Evolutionary conservation across 2,329 filamentous ascomycete species (phyloP).

Genomic region (Colletotrichum sp.): DNA sequence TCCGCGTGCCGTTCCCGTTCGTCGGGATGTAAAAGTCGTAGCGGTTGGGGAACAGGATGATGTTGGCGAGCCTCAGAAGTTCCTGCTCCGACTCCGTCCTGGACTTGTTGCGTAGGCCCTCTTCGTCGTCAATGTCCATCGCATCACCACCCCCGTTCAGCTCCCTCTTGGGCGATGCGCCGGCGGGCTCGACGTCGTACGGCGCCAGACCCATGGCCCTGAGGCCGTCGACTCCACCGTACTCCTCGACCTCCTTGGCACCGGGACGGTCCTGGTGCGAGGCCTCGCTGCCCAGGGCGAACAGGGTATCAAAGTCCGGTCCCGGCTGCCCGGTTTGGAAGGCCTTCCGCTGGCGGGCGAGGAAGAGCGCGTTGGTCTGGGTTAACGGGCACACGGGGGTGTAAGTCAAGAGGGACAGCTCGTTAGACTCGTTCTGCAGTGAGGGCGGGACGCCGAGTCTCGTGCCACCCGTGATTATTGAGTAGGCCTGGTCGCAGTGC

Average conservation of each 20-base stretch:
- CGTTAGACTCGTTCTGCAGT: constrained; percentile 24
- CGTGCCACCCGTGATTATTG: constrained; percentile 50
- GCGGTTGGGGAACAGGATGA: constrained; percentile 56
- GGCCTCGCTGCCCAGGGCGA: constrained; percentile 55
- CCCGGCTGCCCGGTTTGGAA: constrained; percentile 59
- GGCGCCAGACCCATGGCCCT: constrained; percentile 64
- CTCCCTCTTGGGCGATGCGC: constrained; percentile 24
- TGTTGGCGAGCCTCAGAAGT: constrained; percentile 59
- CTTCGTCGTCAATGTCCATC: constrained; percentile 29
- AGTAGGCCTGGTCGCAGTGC: constrained; percentile 63
- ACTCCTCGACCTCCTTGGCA: constrained; percentile 55
- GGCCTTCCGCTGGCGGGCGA: constrained; percentile 52
- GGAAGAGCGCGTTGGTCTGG: constrained; percentile 46
- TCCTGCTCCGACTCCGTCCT: constrained; percentile 51
- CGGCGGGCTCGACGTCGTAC: constrained; percentile 47
- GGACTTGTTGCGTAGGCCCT: constrained; percentile 28
- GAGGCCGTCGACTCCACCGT: constrained; percentile 54
- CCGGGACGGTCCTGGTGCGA: constrained; percentile 52
- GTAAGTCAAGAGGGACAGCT: constrained; percentile 58
- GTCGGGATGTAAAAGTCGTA: constrained; percentile 24
- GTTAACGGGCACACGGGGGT: constrained; percentile 57
- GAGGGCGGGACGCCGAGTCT: constrained; percentile 29
- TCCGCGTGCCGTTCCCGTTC: constrained; percentile 7
- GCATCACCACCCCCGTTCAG: constrained; percentile 22
- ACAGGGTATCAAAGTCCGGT: constrained; percentile 61